A percentile compares a stretch with the other conserved stretches of the same genome.
These are phyloP conservation scores for Alternaria rosae DNA, from an alignment of 2,329 filamentous ascomycete genomes.

Conservation along the genomic window DNA sequence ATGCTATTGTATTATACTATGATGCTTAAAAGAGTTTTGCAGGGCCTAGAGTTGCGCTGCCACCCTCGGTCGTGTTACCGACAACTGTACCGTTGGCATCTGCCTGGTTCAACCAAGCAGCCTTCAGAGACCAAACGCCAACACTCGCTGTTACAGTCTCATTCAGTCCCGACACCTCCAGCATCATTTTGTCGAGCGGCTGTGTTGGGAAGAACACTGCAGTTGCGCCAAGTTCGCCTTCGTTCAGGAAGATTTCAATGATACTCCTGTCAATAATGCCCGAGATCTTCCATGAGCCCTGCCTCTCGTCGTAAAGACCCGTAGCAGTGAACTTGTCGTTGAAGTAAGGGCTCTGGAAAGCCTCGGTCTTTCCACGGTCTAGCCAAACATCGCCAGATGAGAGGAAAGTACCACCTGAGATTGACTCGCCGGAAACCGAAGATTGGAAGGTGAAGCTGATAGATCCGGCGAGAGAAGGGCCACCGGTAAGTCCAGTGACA, in stretches of 20 bases:
- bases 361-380: constrained; percentile 58
- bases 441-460: constrained; percentile 64
- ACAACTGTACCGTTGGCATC: constrained; percentile 40
- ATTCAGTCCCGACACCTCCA: constrained; percentile 44
- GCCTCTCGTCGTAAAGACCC: constrained; percentile 28
- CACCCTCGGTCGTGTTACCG: constrained; percentile 43
- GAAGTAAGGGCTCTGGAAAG: constrained; percentile 63
- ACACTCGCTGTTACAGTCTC: constrained; percentile 50
- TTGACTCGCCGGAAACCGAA: constrained; percentile 57
- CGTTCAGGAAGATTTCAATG: constrained; percentile 63
- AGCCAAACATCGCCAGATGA: constrained; percentile 59
- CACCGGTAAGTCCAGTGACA: constrained; percentile 53
- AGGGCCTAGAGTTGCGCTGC: neutral
- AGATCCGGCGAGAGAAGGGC: constrained; percentile 45
- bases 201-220: constrained; percentile 60
- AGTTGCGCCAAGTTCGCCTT: constrained; percentile 59
- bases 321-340: constrained; percentile 61
- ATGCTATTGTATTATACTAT: neutral
- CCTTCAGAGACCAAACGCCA: constrained; percentile 49
- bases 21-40: constrained; percentile 7
- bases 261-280: constrained; percentile 63
- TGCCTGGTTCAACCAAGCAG: constrained; percentile 47
- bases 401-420: constrained; percentile 60
- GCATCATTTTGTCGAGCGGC: constrained; percentile 49
- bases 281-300: constrained; percentile 53